phyloP scores from a whole-genome alignment of 2,329 filamentous ascomycete genomes.

The Plenodomus biglobosus region DNA sequence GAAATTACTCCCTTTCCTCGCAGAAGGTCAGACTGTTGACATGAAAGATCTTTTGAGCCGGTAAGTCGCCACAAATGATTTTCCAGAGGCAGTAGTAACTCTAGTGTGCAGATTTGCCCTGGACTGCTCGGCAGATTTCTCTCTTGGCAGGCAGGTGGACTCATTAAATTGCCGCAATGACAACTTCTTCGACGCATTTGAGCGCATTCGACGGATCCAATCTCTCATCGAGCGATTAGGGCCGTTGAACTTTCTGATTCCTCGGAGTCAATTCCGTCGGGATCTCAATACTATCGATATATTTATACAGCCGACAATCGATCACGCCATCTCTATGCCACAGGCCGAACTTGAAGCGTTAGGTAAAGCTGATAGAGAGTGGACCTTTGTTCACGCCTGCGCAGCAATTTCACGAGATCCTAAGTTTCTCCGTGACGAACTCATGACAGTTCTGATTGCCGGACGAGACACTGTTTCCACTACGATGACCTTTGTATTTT shows the following conservation, averaged over 20 bases:
- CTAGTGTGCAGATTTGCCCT: not conserved
- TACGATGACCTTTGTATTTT: conserved; percentile 1
- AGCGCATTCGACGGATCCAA: not conserved
- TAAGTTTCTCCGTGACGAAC: not conserved
- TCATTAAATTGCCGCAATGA: not conserved
- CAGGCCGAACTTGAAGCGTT: not conserved
- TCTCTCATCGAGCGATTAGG: conserved; percentile 1
- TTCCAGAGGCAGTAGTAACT: not conserved
- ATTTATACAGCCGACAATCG: not conserved
- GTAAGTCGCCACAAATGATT: not conserved
- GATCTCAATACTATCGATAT: not conserved
- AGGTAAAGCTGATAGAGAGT: not conserved
- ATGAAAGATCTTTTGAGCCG: not conserved
- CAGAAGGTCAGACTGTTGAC: not conserved
- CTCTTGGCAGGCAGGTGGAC: not conserved
- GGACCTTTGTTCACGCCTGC: conserved; percentile 1
- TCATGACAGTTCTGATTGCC: not conserved
- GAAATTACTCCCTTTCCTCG: not conserved
- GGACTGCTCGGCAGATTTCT: not conserved
- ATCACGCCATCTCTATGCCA: conserved; percentile 1
- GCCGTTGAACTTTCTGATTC: not conserved
- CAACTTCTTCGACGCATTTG: conserved; percentile 1
- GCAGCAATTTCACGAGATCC: not conserved
- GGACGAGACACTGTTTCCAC: not conserved
- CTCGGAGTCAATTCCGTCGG: not conserved